A percentile compares a stretch with the other conserved stretches of the same genome.
phyloP scores from a whole-genome alignment of 371 early-diverging fungal genomes.

The Encephalitozoon romaleae region DNA sequence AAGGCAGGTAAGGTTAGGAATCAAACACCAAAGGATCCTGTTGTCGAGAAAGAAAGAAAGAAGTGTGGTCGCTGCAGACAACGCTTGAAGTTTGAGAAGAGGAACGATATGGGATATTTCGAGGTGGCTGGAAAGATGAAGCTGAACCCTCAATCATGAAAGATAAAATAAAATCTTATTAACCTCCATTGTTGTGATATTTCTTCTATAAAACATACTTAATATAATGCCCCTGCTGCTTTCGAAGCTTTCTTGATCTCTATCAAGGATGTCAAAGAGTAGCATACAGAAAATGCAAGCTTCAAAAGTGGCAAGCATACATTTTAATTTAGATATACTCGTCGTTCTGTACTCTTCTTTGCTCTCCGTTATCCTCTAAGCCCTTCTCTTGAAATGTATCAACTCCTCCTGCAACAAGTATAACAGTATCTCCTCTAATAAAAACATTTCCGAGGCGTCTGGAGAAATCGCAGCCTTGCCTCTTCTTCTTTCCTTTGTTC shows the following conservation, averaged over 20 bases:
- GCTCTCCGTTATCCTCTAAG: neutral
- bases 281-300: neutral
- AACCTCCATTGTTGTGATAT: neutral
- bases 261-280: neutral
- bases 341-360: neutral
- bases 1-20: constrained; percentile 98
- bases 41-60: constrained; percentile 84
- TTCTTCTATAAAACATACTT: neutral
- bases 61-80: constrained; percentile 83
- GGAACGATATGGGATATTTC: constrained; percentile 66
- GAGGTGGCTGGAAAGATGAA: constrained; percentile 58
- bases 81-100: constrained; percentile 87
- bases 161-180: constrained; percentile 8
- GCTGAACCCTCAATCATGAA: constrained; percentile 52
- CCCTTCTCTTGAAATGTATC: neutral
- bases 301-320: neutral
- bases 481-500: constrained; percentile 36
- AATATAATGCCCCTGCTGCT: neutral
- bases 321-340: neutral
- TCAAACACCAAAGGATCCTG: constrained; percentile 95
- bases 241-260: constrained; percentile 7
- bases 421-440: constrained; percentile 46
- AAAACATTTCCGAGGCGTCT: constrained; percentile 32
- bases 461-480: constrained; percentile 2
- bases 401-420: constrained; percentile 11